phyloP scores from a whole-genome alignment of 768 basidiomycete genomes.

The Lentinula sp. region DNA sequence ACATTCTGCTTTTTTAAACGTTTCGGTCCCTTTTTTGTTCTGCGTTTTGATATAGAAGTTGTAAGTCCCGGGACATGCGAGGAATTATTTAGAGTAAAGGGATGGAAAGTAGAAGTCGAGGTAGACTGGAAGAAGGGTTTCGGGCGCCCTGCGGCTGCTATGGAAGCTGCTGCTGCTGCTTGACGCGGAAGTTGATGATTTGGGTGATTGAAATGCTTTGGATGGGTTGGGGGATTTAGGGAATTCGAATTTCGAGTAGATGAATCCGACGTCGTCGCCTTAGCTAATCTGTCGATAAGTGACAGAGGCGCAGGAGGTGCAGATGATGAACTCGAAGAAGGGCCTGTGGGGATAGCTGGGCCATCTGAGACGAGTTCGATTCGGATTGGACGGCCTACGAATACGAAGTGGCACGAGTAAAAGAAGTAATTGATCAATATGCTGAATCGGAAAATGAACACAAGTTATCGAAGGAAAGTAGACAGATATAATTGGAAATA shows the following conservation, averaged over 20 bases:
- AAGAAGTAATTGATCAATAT: no score
- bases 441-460: no score
- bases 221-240: neutral
- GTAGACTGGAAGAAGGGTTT: conserved; percentile 22
- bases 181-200: conserved; percentile 13
- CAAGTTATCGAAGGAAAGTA: neutral
- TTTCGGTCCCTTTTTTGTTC: conserved; percentile 67
- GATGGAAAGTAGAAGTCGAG: no score
- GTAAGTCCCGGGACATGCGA: neutral
- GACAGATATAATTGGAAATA: neutral
- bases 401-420: no score
- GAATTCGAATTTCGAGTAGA: neutral
- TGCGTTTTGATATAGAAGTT: conserved; percentile 29
- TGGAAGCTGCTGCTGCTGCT: conserved; percentile 18
- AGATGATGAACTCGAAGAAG: neutral
- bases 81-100: conserved; percentile 11
- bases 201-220: neutral
- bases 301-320: neutral
- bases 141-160: conserved; percentile 11
- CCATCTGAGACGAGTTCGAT: conserved; percentile 49
- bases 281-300: neutral
- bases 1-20: conserved; percentile 52
- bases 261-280: neutral
- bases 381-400: conserved; percentile 59
- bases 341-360: conserved; percentile 15